A percentile compares a stretch with the other conserved stretches of the same genome.
phyloP scores from a whole-genome alignment of 2,329 filamentous ascomycete species.

The Sporothrix humicola region DNA sequence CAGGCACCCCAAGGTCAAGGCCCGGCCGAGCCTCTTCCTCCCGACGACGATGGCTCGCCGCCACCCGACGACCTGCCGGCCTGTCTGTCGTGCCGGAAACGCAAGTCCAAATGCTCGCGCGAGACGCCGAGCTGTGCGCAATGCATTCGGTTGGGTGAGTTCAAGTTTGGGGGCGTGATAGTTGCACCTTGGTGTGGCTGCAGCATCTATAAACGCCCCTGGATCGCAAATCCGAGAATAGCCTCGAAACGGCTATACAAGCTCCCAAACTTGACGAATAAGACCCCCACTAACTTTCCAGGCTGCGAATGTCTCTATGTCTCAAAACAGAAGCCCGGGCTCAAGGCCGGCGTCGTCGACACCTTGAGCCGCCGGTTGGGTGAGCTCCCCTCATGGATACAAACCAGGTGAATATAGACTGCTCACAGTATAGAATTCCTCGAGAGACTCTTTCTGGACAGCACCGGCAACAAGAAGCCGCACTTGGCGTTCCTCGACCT shows the following conservation, averaged over 20 bases:
- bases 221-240: background rate
- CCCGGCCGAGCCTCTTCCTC: slow-evolving; percentile 15
- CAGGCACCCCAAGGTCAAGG: background rate
- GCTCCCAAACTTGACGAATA: too few relatives aligned
- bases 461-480: slow-evolving; percentile 31
- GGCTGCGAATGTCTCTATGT: slow-evolving; percentile 34
- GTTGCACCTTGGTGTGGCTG: background rate
- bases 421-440: slow-evolving; percentile 21
- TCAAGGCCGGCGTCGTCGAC: slow-evolving; percentile 28
- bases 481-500: slow-evolving; percentile 30
- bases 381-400: background rate
- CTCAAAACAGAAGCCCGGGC: slow-evolving; percentile 10
- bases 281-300: background rate
- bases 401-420: too few relatives aligned
- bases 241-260: background rate
- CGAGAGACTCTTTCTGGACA: slow-evolving; percentile 28
- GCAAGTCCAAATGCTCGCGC: slow-evolving; percentile 37
- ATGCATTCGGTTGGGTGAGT: slow-evolving; percentile 31
- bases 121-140: slow-evolving; percentile 36
- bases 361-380: slow-evolving; percentile 33
- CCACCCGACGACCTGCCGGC: slow-evolving; percentile 34
- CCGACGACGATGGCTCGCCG: slow-evolving; percentile 30
- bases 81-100: slow-evolving; percentile 35
- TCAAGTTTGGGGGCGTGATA: background rate
- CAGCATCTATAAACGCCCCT: slow-evolving; percentile 11